phyloP scores from a whole-genome alignment of 106 monocot species.

The Dioscorea alata region DNA sequence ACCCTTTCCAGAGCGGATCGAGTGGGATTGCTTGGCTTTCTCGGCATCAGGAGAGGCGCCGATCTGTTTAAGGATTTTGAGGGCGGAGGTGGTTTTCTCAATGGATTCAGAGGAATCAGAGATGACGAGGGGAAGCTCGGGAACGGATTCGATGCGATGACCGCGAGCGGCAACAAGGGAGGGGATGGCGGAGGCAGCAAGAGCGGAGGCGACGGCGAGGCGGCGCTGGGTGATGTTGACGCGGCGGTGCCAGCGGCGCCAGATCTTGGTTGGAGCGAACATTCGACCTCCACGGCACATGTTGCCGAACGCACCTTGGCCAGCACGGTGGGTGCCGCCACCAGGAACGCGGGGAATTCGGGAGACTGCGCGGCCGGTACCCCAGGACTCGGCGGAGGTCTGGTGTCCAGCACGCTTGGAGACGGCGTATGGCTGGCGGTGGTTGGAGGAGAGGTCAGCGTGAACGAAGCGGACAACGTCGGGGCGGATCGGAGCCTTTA shows the following conservation, averaged over 20 bases:
- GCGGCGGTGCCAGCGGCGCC: conserved; percentile 67
- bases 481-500: conserved; percentile 56
- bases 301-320: conserved; percentile 73
- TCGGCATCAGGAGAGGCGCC: conserved; percentile 66
- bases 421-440: conserved; percentile 61
- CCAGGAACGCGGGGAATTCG: conserved; percentile 85
- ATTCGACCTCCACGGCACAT: conserved; percentile 73
- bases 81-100: conserved; percentile 60
- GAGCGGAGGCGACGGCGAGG: conserved; percentile 44
- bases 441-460: conserved; percentile 41
- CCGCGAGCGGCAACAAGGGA: conserved; percentile 54
- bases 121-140: too few relatives aligned
- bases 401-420: conserved; percentile 67
- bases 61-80: conserved; percentile 66
- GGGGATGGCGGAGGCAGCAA: conserved; percentile 50
- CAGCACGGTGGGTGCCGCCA: conserved; percentile 77
- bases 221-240: conserved; percentile 43
- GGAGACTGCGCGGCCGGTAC: conserved; percentile 78
- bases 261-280: conserved; percentile 87
- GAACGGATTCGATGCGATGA: conserved; percentile 53
- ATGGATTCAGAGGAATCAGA: conserved; percentile 55
- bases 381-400: conserved; percentile 91
- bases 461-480: conserved; percentile 60
- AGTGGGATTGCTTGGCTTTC: conserved; percentile 63
- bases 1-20: conserved; percentile 70